These are phyloP conservation scores for Thermomucor indicae-seudaticae DNA, from an alignment of 371 early-diverging fungal genomes.

Conservation along the genomic window DNA sequence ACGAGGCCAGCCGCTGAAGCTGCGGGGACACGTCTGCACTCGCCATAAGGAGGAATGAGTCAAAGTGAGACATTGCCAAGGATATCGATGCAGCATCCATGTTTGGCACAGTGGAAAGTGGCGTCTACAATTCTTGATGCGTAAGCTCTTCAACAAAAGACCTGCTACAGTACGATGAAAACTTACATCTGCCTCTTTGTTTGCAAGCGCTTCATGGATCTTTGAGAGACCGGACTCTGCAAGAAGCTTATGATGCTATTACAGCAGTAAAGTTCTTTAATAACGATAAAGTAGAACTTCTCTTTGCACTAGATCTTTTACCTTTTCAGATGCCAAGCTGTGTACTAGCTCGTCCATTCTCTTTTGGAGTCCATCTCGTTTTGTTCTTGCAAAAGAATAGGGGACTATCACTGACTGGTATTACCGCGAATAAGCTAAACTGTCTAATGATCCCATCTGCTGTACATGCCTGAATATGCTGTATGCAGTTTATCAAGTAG, in stretches of 20 bases:
- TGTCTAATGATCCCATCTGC: background rate
- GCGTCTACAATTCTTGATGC: conserved; percentile 50
- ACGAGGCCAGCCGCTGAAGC: conserved; percentile 39
- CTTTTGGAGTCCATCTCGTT: conserved; percentile 19
- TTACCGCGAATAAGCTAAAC: background rate
- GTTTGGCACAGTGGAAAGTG: conserved; percentile 52
- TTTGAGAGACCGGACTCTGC: conserved; percentile 43
- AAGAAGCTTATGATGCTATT: conserved; percentile 32
- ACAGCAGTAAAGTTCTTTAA: background rate
- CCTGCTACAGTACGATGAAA: too few relatives aligned
- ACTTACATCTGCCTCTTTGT: conserved; percentile 35
- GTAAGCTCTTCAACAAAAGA: too few relatives aligned
- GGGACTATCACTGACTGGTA: conserved; percentile 21
- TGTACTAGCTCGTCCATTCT: conserved; percentile 27
- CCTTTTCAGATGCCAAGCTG: conserved; percentile 39
- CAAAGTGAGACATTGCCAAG: conserved; percentile 56
- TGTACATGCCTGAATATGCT: conserved; percentile 58
- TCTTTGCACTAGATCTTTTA: conserved; percentile 12
- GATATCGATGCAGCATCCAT: conserved; percentile 56
- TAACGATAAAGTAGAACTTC: background rate
- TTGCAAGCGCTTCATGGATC: conserved; percentile 27
- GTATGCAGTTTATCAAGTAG: conserved; percentile 72
- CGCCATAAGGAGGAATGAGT: conserved; percentile 54
- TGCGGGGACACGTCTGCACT: conserved; percentile 50
- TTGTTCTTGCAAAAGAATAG: conserved; percentile 32